Base-by-base conservation (phyloP, 306 rosid species). In the Casuarina glauca region DNA sequence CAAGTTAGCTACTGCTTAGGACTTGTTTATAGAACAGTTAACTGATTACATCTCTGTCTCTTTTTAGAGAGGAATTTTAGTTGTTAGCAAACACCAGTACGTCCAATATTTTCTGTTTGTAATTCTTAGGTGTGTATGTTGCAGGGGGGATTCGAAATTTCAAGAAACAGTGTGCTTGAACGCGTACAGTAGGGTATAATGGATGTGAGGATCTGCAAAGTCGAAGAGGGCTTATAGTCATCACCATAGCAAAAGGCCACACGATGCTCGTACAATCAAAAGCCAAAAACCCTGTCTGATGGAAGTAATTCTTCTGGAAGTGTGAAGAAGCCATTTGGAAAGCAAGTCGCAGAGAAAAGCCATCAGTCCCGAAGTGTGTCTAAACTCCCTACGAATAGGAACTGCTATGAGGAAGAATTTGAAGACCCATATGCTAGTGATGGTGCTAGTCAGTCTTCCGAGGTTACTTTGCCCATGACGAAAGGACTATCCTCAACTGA, bases 141-240 rank as follows among this genome's bases (percentile, higher is more conserved):
- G 69, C 58, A 3, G 54, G 75, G 69, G 69, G 69, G 53, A 35
- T 50, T 74, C 51, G 73, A 77, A 75, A 58, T 20, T 42, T 55
- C 15, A 49, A 9, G 1, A 46, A 26, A 19, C 43, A 41, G 9
- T 32, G 15, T 12, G 36, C 42, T 39, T 0, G 7, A n/a, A 50
- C 63, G 74, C 43, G 5, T 61, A 39, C 62, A 26, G 17, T 48
- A 12, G 62, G 1, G 26, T 39, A 72, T 64, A 73, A 91, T 94
- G 98, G 98, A 94, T 77, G 85, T 88, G 20, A 94, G 80, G 71
- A 90, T 45, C 76, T 94, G 85, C 87, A 32, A 94, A 89, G 88
- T 90, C 97, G 19, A 94, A 94, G 87, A 83, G 97, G 80, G 89
- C 89, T 61, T 97, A 91, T 78, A 85, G 96, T 52, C 94, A 84